phyloP scores from a whole-genome alignment of 164 flowering plant genomes.

The Protea cynaroides region DNA sequence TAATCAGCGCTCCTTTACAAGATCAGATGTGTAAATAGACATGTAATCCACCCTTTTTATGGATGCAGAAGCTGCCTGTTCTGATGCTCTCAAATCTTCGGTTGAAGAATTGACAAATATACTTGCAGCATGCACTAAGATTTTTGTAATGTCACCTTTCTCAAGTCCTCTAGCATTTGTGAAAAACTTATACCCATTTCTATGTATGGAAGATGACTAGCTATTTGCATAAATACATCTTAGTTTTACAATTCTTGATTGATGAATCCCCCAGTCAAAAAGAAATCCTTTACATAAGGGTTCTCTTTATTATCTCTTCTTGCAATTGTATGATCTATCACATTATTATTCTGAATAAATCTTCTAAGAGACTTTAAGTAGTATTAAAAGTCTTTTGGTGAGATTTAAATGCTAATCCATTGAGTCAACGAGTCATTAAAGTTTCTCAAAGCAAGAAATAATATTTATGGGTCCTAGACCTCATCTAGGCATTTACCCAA shows the following conservation, averaged over 20 bases:
- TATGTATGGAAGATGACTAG: constrained; percentile 97
- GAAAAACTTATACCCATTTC: constrained; percentile 96
- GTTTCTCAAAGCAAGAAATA: too few species aligned
- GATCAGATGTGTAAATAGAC: constrained; percentile 74
- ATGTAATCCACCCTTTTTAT: constrained; percentile 82
- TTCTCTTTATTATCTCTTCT: too few species aligned
- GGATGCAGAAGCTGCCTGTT: constrained; percentile 36
- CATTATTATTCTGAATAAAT: too few species aligned
- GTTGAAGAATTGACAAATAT: constrained; percentile 42
- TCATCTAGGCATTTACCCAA: too few species aligned
- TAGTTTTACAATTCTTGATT: neutral
- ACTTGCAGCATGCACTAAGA: constrained; percentile 78
- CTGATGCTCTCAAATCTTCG: constrained; percentile 35
- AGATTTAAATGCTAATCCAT: too few species aligned
- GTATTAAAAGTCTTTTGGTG: too few species aligned
- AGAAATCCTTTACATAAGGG: too few species aligned
- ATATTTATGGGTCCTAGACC: too few species aligned
- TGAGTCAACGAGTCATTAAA: too few species aligned
- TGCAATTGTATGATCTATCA: too few species aligned
- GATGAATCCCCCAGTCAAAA: neutral
- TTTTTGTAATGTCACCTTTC: constrained; percentile 85
- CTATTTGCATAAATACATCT: constrained; percentile 41
- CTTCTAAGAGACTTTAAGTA: too few species aligned
- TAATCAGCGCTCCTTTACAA: too few species aligned
- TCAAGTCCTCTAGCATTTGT: constrained; percentile 92